Conservation (phyloP, 768 basidiomycete genomes). For the Chalciporus sphaerocephalus region DNA sequence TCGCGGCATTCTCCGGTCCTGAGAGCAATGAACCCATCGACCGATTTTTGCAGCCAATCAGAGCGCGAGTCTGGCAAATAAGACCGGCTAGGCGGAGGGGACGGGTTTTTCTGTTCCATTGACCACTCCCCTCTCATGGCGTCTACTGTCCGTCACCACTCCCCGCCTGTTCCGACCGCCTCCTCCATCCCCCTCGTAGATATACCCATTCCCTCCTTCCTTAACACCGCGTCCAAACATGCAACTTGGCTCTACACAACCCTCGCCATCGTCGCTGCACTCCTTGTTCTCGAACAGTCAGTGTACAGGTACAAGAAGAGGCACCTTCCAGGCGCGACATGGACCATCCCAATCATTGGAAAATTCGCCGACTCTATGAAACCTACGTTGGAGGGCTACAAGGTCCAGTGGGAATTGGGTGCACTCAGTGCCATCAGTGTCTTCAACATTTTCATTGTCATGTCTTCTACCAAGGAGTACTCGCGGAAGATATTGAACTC, state of each 20-base stretch:
- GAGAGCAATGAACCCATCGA: too few species aligned
- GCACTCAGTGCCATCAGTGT: conserved; percentile 87
- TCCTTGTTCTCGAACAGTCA: conserved; percentile 83
- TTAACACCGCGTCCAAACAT: conserved; percentile 27
- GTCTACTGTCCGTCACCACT: conserved; percentile 28
- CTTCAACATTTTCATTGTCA: conserved; percentile 99
- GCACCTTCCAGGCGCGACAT: conserved; percentile 78
- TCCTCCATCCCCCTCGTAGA: conserved; percentile 41
- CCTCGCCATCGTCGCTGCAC: conserved; percentile 59
- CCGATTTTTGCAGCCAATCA: conserved; percentile 29
- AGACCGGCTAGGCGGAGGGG: not conserved
- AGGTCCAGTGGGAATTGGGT: conserved; percentile 87
- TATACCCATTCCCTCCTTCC: conserved; percentile 46
- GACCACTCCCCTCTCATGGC: conserved; percentile 26
- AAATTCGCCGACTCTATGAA: conserved; percentile 91
- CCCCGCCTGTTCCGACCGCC: conserved; percentile 36
- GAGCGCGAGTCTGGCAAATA: conserved; percentile 2
- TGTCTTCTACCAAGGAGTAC: conserved; percentile 91
- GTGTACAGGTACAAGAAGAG: conserved; percentile 88
- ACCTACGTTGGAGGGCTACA: conserved; percentile 90
- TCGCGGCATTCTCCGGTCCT: too few species aligned
- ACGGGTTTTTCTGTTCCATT: not conserved
- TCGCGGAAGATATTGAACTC: conserved; percentile 96
- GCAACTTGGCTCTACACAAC: conserved; percentile 64
- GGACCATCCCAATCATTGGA: conserved; percentile 98